Percentiles rank a stretch among this genome's conserved stretches.
phyloP scores from a whole-genome alignment of 495 filamentous ascomycete species.

The Ascodesmis nigricans region DNA sequence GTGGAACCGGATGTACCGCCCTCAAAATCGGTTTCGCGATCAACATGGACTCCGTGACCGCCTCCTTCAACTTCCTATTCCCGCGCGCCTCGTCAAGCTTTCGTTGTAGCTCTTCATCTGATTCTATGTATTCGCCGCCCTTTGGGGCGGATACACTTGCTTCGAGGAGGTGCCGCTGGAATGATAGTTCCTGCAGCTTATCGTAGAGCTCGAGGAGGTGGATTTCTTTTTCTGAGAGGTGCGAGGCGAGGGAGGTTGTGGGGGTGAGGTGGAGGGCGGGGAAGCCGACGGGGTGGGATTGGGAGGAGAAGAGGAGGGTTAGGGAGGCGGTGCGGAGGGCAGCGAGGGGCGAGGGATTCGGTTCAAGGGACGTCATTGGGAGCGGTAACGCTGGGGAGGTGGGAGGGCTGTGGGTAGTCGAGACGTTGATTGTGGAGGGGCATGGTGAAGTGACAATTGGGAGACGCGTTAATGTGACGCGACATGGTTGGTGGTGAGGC shows the following conservation, averaged over 20 bases:
- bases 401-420: no score
- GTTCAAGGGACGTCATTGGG: no score
- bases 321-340: no score
- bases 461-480: no score
- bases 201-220: constrained; percentile 16
- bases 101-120: constrained; percentile 2
- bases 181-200: constrained; percentile 11
- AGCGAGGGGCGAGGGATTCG: no score
- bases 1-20: constrained; percentile 12
- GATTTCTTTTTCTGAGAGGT: constrained; percentile 6
- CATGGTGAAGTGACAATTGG: no score
- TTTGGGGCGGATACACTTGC: constrained; percentile 6
- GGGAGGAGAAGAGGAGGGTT: constrained; percentile 15
- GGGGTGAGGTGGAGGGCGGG: neutral
- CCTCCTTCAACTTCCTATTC: constrained; percentile 17
- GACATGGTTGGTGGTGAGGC: no score
- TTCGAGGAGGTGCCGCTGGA: constrained; percentile 12
- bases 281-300: constrained; percentile 18
- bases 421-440: no score
- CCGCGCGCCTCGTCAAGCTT: constrained; percentile 13
- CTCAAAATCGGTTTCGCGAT: constrained; percentile 15
- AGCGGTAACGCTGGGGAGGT: no score
- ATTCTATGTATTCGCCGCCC: neutral
- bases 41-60: constrained; percentile 16
- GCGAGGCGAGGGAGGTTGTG: neutral